These are phyloP conservation scores for Penicillium sp. DNA, from an alignment of 2,329 filamentous ascomycete species.

Conservation along the genomic window DNA sequence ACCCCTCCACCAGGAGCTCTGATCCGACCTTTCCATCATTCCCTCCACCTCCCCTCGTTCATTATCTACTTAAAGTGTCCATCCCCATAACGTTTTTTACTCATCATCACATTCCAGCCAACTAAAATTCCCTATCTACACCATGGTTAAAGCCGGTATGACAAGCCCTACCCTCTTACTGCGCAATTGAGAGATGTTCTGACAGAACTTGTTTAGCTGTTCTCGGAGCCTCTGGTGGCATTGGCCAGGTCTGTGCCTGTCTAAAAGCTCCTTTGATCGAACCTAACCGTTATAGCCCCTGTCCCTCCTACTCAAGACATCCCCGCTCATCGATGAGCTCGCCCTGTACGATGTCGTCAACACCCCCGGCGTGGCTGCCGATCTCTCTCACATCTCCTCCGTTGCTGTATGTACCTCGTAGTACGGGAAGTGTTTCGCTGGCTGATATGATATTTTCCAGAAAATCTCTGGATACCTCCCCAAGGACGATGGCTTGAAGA, in stretches of 20 bases:
- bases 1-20: conserved; percentile 18
- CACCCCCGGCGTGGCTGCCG: conserved; percentile 92
- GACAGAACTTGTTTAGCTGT: conserved; percentile 58
- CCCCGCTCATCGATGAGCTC: conserved; percentile 86
- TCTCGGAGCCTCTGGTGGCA: conserved; percentile 96
- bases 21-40: conserved; percentile 9
- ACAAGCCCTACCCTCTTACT: neutral
- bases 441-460: conserved; percentile 48
- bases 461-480: conserved; percentile 89
- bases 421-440: neutral
- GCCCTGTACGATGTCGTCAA: conserved; percentile 99
- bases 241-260: conserved; percentile 79
- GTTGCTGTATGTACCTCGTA: conserved; percentile 68
- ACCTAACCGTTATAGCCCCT: conserved; percentile 68
- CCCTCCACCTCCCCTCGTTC: conserved; percentile 10
- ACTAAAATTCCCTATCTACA: conserved; percentile 29
- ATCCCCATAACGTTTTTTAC: neutral
- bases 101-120: neutral
- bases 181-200: neutral
- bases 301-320: conserved; percentile 93
- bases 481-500: conserved; percentile 80
- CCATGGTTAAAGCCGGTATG: conserved; percentile 56
- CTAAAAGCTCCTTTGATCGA: neutral
- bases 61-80: conserved; percentile 5
- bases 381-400: conserved; percentile 96